phyloP scores from a whole-genome alignment of 257 asterid species.

The Solanum bulbocastanum region DNA sequence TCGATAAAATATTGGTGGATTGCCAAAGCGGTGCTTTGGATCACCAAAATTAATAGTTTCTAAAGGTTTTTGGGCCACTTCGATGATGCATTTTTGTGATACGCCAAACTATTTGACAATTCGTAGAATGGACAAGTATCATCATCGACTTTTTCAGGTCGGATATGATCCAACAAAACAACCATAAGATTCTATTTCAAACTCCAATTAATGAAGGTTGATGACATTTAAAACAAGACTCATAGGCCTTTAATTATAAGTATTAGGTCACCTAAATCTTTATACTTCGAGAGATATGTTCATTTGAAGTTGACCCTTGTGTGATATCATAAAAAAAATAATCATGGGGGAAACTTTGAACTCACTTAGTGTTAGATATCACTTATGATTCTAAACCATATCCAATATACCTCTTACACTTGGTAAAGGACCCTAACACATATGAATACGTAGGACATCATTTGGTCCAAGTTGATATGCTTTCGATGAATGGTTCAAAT shows the following conservation, averaged over 20 bases:
- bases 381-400: not conserved
- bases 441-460: not conserved
- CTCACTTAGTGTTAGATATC: not conserved
- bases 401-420: not conserved
- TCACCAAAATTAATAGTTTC: too few species aligned
- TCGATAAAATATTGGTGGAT: too few species aligned
- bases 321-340: not conserved
- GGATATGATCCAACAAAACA: not conserved
- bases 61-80: too few species aligned
- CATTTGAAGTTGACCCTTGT: not conserved
- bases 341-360: too few species aligned
- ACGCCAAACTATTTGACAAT: too few species aligned
- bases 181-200: not conserved
- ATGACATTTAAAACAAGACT: not conserved
- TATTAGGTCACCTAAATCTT: not conserved
- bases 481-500: not conserved
- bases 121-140: too few species aligned
- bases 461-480: not conserved
- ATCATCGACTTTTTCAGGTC: too few species aligned
- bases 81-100: too few species aligned
- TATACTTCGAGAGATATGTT: not conserved
- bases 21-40: too few species aligned
- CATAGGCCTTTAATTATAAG: not conserved
- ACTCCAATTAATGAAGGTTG: not conserved
- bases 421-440: not conserved